Conservation (phyloP, 1,139 yeast genomes). For the Nakaseomyces uthaithaninus region DNA sequence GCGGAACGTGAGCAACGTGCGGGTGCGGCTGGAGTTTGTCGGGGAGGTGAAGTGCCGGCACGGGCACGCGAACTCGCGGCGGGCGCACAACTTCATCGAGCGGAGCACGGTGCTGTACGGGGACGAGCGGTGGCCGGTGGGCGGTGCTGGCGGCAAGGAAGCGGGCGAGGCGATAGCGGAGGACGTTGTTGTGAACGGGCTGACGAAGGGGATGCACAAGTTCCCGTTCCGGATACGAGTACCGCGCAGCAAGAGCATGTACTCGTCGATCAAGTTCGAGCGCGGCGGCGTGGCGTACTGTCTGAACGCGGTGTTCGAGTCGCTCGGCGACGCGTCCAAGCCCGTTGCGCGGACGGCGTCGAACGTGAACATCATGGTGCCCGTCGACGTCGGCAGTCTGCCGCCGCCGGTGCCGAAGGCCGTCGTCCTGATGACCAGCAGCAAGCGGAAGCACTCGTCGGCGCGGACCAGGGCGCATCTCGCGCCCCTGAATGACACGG, state of each 20-base stretch:
- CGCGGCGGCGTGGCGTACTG: conserved; percentile 71
- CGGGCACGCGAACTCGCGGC: conserved; percentile 17
- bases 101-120: conserved; percentile 68
- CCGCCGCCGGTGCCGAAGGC: background rate
- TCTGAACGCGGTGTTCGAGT: conserved; percentile 48
- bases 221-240: conserved; percentile 78
- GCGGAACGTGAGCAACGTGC: conserved; percentile 22
- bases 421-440: background rate
- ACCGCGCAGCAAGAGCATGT: conserved; percentile 57
- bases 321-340: conserved; percentile 11
- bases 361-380: background rate
- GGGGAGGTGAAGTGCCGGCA: conserved; percentile 53
- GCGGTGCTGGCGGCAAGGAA: too few relatives aligned
- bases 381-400: background rate
- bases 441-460: background rate
- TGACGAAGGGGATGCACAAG: conserved; percentile 74
- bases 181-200: conserved; percentile 33
- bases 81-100: conserved; percentile 47
- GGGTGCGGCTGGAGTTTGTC: conserved; percentile 37
- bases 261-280: conserved; percentile 74
- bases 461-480: background rate
- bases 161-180: conserved; percentile 15
- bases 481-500: background rate
- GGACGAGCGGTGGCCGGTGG: conserved; percentile 14
- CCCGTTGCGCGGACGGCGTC: background rate